Percentiles rank a stretch among this genome's conserved stretches.
Evolutionary conservation across 257 asterid genomes (phyloP).

Genomic region (Gentiana dahurica): DNA sequence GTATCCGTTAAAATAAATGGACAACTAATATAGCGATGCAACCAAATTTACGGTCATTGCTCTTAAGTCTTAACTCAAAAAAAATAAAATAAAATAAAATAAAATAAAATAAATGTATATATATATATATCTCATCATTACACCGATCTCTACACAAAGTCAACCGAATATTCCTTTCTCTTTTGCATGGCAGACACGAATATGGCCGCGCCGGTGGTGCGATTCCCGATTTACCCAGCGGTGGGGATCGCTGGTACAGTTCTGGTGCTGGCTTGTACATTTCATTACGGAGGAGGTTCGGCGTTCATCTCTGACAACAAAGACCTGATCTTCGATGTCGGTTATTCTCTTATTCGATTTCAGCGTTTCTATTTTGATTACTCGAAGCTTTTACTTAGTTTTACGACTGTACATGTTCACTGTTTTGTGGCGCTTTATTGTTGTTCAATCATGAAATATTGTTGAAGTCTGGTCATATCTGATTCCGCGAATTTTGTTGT

Average conservation of each 20-base stretch:
- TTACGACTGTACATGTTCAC: neutral
- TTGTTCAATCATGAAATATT: neutral
- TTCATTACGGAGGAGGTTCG: slow-evolving; percentile 76
- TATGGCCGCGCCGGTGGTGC: slow-evolving; percentile 54
- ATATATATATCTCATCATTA: too few relatives aligned
- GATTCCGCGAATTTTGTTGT: too few relatives aligned
- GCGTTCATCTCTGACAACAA: slow-evolving; percentile 66
- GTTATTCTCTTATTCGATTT: neutral
- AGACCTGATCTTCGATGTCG: slow-evolving; percentile 60
- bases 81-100: too few relatives aligned
- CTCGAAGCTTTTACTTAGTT: neutral
- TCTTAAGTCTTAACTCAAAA: too few relatives aligned
- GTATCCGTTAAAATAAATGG: too few relatives aligned
- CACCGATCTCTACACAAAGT: too few relatives aligned
- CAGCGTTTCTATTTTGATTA: neutral
- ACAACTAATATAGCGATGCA: too few relatives aligned
- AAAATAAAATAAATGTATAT: too few relatives aligned
- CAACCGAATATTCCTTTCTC: too few relatives aligned
- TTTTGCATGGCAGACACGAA: too few relatives aligned
- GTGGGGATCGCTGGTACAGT: slow-evolving; percentile 42
- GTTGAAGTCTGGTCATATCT: neutral
- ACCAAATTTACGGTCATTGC: too few relatives aligned
- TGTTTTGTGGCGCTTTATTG: neutral
- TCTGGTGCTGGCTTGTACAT: slow-evolving; percentile 43
- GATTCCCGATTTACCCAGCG: slow-evolving; percentile 46